Percentiles rank a stretch among this genome's conserved stretches.
phyloP scores from a whole-genome alignment of 2,329 filamentous ascomycete genomes.

The Herpotrichia juniperi region DNA sequence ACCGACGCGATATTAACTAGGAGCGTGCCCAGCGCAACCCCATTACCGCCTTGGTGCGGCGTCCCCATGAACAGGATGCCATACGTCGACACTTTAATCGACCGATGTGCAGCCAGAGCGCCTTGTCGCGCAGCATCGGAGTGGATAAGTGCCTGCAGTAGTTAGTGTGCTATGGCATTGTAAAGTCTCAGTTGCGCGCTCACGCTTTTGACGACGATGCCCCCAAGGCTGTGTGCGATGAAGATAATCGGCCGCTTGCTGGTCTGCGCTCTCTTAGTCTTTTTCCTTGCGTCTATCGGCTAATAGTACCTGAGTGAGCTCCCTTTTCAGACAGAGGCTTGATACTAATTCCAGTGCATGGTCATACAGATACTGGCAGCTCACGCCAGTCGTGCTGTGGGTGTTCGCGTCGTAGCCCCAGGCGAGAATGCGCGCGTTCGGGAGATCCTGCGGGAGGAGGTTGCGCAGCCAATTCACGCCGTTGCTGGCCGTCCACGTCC shows the following conservation, averaged over 20 bases:
- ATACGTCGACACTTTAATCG: constrained; percentile 45
- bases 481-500: constrained; percentile 29
- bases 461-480: constrained; percentile 28
- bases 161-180: constrained; percentile 7
- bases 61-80: constrained; percentile 50
- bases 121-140: constrained; percentile 34
- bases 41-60: constrained; percentile 45
- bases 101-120: constrained; percentile 33
- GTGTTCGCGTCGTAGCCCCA: constrained; percentile 47
- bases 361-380: constrained; percentile 40
- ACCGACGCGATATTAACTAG: constrained; percentile 44
- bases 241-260: constrained; percentile 39
- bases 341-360: constrained; percentile 41
- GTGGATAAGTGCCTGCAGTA: constrained; percentile 44
- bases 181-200: constrained; percentile 11
- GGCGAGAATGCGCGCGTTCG: constrained; percentile 39
- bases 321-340: constrained; percentile 35
- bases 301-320: constrained; percentile 27
- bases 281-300: not conserved
- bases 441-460: constrained; percentile 31
- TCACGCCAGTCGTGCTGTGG: constrained; percentile 24
- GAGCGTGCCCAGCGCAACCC: constrained; percentile 33
- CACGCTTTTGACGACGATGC: constrained; percentile 42
- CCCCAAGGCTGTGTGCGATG: constrained; percentile 40
- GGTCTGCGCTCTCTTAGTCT: constrained; percentile 19